These are phyloP conservation scores for Kwoniella mangroviensis DNA, from an alignment of 768 basidiomycete species.

Conservation along the genomic window DNA sequence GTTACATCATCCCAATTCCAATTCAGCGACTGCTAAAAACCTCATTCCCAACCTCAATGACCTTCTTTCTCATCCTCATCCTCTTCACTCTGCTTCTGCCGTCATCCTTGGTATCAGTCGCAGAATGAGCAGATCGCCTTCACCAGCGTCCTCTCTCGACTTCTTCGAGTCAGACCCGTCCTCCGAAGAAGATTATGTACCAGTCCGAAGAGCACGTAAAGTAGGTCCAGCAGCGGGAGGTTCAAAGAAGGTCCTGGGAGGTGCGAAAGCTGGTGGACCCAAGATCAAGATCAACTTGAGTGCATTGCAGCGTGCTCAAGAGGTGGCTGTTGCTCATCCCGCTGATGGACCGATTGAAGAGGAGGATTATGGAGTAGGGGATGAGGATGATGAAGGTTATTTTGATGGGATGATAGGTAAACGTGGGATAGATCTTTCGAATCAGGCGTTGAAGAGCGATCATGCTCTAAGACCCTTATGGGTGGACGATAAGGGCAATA, in stretches of 20 bases:
- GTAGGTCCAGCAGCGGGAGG: slow-evolving; percentile 23
- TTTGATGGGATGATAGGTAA: slow-evolving; percentile 37
- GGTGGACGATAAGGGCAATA: slow-evolving; percentile 65
- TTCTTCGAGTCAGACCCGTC: slow-evolving; percentile 45
- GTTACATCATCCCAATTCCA: neutral
- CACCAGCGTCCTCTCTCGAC: slow-evolving; percentile 50
- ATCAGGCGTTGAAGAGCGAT: slow-evolving; percentile 84
- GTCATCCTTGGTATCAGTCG: neutral
- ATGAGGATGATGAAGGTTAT: slow-evolving; percentile 38
- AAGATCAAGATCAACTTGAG: slow-evolving; percentile 48
- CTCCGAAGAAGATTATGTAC: slow-evolving; percentile 45
- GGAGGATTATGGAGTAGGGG: slow-evolving; percentile 30
- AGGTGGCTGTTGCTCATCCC: slow-evolving; percentile 35
- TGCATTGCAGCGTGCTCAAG: slow-evolving; percentile 33
- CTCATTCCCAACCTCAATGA: no score
- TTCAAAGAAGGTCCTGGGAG: slow-evolving; percentile 20
- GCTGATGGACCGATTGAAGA: slow-evolving; percentile 46
- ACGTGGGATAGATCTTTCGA: slow-evolving; percentile 51
- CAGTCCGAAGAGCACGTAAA: slow-evolving; percentile 8
- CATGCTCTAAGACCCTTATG: slow-evolving; percentile 91
- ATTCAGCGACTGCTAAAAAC: no score
- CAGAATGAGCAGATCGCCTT: slow-evolving; percentile 46
- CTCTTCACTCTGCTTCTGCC: slow-evolving; percentile 6
- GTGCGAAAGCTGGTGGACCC: slow-evolving; percentile 18
- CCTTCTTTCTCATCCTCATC: neutral